phyloP scores from a whole-genome alignment of 164 flowering plant genomes.

The Malania oleifera region DNA sequence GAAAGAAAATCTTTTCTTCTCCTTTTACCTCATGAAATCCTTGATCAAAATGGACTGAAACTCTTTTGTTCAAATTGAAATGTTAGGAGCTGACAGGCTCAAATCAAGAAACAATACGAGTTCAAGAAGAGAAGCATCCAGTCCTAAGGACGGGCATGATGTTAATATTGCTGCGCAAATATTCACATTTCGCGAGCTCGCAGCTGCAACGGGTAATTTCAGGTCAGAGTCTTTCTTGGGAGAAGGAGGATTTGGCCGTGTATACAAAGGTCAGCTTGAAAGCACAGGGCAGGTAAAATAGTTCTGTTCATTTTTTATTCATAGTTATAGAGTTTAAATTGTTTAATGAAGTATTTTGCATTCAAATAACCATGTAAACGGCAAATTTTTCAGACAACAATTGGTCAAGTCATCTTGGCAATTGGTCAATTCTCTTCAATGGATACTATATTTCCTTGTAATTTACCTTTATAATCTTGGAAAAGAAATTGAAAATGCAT shows the following conservation, averaged over 20 bases:
- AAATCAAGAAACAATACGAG: conserved; percentile 37
- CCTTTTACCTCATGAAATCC: neutral
- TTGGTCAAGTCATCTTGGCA: too few relatives aligned
- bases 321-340: neutral
- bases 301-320: neutral
- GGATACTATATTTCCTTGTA: too few relatives aligned
- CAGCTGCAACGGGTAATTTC: conserved; percentile 60
- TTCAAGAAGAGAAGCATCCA: conserved; percentile 27
- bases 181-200: conserved; percentile 69
- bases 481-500: too few relatives aligned
- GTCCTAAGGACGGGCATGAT: conserved; percentile 34
- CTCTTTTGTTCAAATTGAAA: neutral
- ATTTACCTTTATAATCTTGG: too few relatives aligned
- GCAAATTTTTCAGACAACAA: too few relatives aligned
- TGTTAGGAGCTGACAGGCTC: conserved; percentile 43
- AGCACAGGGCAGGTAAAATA: conserved; percentile 58
- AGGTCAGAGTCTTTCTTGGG: conserved; percentile 58
- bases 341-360: neutral
- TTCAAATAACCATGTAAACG: too few relatives aligned
- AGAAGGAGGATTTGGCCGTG: conserved; percentile 77
- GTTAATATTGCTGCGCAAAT: conserved; percentile 49
- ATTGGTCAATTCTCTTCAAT: too few relatives aligned
- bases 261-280: conserved; percentile 54
- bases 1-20: neutral
- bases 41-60: neutral